These are phyloP conservation scores for Guillardia theta DNA, from an alignment of 78 protist species.

Conservation along the genomic window DNA sequence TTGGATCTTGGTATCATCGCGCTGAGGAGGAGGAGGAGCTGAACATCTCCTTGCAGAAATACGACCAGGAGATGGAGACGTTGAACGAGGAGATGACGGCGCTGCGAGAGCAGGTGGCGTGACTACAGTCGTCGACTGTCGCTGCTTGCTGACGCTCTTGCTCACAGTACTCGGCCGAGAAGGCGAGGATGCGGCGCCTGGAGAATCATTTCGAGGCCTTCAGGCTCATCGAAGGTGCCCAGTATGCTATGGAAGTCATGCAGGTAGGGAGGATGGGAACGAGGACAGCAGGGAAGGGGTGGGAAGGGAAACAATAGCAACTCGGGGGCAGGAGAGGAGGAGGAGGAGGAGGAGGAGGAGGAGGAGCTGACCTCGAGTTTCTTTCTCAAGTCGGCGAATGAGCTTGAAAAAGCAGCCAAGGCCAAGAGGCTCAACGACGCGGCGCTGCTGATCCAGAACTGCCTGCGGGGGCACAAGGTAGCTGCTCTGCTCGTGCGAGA, in stretches of 20 bases:
- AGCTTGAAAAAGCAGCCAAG: neutral
- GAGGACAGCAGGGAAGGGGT: neutral
- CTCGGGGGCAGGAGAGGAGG: neutral
- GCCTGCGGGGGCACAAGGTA: slow-evolving; percentile 8
- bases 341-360: neutral
- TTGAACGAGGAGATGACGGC: neutral
- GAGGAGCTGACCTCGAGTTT: neutral
- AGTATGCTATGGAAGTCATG: neutral
- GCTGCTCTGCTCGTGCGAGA: neutral
- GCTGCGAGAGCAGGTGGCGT: neutral
- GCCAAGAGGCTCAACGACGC: slow-evolving; percentile 6
- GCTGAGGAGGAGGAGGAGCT: neutral
- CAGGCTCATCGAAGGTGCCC: slow-evolving; percentile 23
- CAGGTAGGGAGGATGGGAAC: neutral
- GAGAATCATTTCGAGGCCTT: slow-evolving; percentile 13
- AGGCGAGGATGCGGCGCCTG: slow-evolving; percentile 26
- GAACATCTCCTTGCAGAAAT: neutral
- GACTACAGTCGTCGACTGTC: no score
- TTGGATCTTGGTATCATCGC: neutral
- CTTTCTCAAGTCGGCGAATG: neutral
- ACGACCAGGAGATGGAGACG: neutral
- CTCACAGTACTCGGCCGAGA: slow-evolving; percentile 25
- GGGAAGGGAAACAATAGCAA: neutral
- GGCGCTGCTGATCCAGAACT: neutral
- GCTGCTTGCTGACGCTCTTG: no score